These are phyloP conservation scores for Pythium chondricola DNA, from an alignment of 352 stramenopile species.

Conservation along the genomic window DNA sequence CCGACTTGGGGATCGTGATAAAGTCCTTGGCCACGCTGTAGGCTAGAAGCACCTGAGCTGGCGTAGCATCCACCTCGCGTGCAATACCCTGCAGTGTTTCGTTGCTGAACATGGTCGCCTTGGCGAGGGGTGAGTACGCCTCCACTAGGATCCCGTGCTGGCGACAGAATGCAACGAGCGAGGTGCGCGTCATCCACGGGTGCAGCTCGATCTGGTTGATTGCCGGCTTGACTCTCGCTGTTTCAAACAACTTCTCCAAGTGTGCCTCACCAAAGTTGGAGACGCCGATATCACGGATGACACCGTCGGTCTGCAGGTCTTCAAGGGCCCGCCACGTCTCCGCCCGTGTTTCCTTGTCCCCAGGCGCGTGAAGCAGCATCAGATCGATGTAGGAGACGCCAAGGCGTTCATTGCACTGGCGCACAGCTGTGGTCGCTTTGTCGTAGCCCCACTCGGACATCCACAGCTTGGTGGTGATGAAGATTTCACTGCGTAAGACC, in stretches of 20 bases:
- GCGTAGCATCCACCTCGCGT: slow-evolving; percentile 21
- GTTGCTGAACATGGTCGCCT: slow-evolving; percentile 29
- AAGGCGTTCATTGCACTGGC: slow-evolving; percentile 35
- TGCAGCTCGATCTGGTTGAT: slow-evolving; percentile 82
- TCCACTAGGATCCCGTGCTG: slow-evolving; percentile 33
- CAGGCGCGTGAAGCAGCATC: slow-evolving; percentile 66
- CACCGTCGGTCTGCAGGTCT: slow-evolving; percentile 34
- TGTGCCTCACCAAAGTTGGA: slow-evolving; percentile 83
- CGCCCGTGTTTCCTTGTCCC: slow-evolving; percentile 27
- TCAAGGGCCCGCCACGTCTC: slow-evolving; percentile 44
- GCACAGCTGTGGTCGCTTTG: slow-evolving; percentile 39
- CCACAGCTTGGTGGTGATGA: slow-evolving; percentile 79
- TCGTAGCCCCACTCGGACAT: slow-evolving; percentile 61
- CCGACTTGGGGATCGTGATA: slow-evolving; percentile 54
- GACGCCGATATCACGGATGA: slow-evolving; percentile 79
- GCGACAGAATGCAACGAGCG: slow-evolving; percentile 55
- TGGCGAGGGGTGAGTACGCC: slow-evolving; percentile 46
- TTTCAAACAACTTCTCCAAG: slow-evolving; percentile 65
- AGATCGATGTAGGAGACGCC: slow-evolving; percentile 72
- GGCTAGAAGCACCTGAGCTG: slow-evolving; percentile 39
- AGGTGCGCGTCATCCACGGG: slow-evolving; percentile 45
- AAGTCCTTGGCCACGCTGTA: slow-evolving; percentile 50
- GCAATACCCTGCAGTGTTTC: slow-evolving; percentile 25
- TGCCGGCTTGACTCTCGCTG: slow-evolving; percentile 36
- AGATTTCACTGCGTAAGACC: slow-evolving; percentile 60